Evolutionary conservation across 495 filamentous ascomycete genomes (phyloP), one percentile per base, ranked within the genome.

Genomic region (Beverwykella pulmonaria): DNA sequence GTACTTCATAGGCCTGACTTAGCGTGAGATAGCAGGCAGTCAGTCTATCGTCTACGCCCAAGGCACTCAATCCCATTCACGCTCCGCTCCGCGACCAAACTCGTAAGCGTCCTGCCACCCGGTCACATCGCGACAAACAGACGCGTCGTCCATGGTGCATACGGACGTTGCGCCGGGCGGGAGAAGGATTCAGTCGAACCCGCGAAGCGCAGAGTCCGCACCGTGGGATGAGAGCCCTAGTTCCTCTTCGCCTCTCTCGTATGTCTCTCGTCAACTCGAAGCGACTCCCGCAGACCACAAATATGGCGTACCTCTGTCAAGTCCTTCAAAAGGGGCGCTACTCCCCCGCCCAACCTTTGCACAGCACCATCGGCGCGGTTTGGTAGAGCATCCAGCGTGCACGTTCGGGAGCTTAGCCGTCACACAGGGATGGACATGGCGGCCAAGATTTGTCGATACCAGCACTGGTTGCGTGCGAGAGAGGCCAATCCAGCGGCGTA

Each of bases 361-460:
- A 65, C 36, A 58, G 53, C 53, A 36, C 39, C 53, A 58, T 27
- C 57, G 25, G 36, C 15, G 41, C 63, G 58, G 68, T 53, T 61
- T 63, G 63, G 63, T 41, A 71, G 59, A 36, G 59, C 53, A 66
- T 20, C 68, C 68, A 56, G 26, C 19, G 47, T 59, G 50, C 15
- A 58, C 52, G 52, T 59, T 61, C 36, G 47, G 22, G 44, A 48
- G 19, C 46, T 34, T 65, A 19, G 34, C 19, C 52, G 64, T 63
- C 49, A 36, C 63, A 61, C 63, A 20, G 56, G 22, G 6, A 36
- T n/a, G 17, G 39, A n/a, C 63, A 59, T 59, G 36, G 60, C 47
- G 54, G 53, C 65, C 59, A 15, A 54, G 53, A 53, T 68, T 52
- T 61, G 17, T 58, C 46, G 52, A 60, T 39, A 68, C 56, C 53